Evolutionary conservation across 768 basidiomycete species (phyloP), one percentile per base, ranked within the genome.

Genomic region (Tulasnella sp.): DNA sequence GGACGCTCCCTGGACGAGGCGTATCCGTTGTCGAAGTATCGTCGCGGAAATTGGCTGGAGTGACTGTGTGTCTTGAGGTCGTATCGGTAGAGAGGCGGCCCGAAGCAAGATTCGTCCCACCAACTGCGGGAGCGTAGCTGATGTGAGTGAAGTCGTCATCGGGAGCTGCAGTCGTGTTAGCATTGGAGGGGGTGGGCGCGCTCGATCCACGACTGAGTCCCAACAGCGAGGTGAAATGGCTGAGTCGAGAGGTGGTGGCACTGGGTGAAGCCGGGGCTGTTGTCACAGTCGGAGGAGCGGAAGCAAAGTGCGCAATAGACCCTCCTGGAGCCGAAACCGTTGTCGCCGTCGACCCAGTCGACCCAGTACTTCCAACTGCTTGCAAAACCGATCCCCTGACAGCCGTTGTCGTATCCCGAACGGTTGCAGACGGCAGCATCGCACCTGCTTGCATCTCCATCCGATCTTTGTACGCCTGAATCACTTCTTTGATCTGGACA

Each of bases 401-500:
- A 71, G 71, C 71, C 34, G 74, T 49, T 14, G 80, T 80, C 77
- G 80, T 52, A 84, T 78, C 80, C 83, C 86, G 77, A 38, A 75
- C 54, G 17, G 74, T 75, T 9, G 74, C 37, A 29, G 52, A 37
- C 25, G 74, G 67, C 8, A 29, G 19, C 67, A 29, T 67, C 70
- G 39, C 1, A 37, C 70, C 70, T 14, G 70, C 12, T 7, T 37
- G 34, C 70, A 71, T 29, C 29, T 67, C 74, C n/a, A 75, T 31
- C 25, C 25, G 39, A 42, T 8, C 39, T 73, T 81, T 73, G 77
- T 78, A 79, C 39, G 84, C 83, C 75, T 91, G 88, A 40, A 97
- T 89, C 14, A 89, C 89, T 78, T 90, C 89, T 38, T 92, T 90
- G 77, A 99, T 96, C 81, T 91, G 89, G 54, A 91, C 90, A 75